Evolutionary conservation across 2,329 filamentous ascomycete species (phyloP).

Genomic region (Neofusicoccum ribis): DNA sequence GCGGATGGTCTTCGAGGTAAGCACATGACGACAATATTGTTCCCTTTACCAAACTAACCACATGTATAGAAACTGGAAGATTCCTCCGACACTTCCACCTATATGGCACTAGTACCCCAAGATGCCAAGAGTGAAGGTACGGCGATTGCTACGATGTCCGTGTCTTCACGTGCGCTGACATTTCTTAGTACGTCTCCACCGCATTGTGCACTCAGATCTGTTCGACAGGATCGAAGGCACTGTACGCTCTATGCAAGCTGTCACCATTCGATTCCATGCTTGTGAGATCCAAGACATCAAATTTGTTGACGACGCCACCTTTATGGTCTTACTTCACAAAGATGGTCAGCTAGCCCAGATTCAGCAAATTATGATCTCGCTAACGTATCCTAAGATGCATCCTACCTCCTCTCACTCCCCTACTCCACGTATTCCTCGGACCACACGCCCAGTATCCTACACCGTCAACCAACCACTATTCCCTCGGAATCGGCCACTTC

Average conservation of each 20-base stretch:
- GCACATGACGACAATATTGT: conserved; percentile 14
- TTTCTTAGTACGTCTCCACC: conserved; percentile 31
- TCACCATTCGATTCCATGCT: conserved; percentile 50
- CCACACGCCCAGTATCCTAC: conserved; percentile 15
- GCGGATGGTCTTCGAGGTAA: conserved; percentile 56
- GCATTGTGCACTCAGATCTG: conserved; percentile 40
- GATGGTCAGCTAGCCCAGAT: conserved; percentile 33
- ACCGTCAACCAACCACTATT: background rate
- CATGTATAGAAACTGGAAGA: conserved; percentile 8
- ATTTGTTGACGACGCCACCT: conserved; percentile 63
- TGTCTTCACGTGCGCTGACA: conserved; percentile 16
- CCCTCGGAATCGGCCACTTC: background rate
- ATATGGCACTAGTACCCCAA: conserved; percentile 27
- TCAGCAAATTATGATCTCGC: background rate
- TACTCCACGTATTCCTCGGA: conserved; percentile 22
- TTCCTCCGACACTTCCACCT: conserved; percentile 20
- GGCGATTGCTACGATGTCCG: background rate
- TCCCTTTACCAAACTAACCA: background rate
- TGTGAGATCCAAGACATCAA: conserved; percentile 61
- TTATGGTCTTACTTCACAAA: conserved; percentile 60
- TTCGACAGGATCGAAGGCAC: conserved; percentile 39
- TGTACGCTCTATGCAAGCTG: conserved; percentile 46
- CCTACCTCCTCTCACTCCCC: conserved; percentile 27
- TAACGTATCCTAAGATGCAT: conserved; percentile 16
- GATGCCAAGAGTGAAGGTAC: conserved; percentile 21